phyloP scores from a whole-genome alignment of 2,329 filamentous ascomycete species.

The Trichoderma sp. region DNA sequence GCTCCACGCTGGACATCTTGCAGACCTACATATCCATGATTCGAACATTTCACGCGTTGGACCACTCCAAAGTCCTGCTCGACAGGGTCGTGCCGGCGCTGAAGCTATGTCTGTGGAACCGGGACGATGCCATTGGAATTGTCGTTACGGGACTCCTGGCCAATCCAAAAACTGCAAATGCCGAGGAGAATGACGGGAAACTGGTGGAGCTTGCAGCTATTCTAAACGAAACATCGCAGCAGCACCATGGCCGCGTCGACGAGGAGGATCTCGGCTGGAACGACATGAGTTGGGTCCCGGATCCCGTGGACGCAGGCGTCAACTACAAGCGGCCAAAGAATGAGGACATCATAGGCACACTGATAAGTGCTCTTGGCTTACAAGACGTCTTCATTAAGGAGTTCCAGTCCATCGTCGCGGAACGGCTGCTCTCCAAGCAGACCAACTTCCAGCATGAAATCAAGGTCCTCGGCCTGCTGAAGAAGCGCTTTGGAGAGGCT shows the following conservation, averaged over 20 bases:
- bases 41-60: constrained; percentile 72
- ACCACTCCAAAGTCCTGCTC: constrained; percentile 75
- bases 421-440: constrained; percentile 71
- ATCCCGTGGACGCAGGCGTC: constrained; percentile 88
- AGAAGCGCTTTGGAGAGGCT: constrained; percentile 82
- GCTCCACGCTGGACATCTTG: constrained; percentile 74
- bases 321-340: constrained; percentile 89
- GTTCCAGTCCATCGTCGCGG: constrained; percentile 85
- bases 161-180: constrained; percentile 57
- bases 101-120: constrained; percentile 73
- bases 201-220: constrained; percentile 69
- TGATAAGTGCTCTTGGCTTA: constrained; percentile 84
- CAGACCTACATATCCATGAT: constrained; percentile 80
- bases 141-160: constrained; percentile 75
- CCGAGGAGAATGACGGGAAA: constrained; percentile 50
- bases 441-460: constrained; percentile 75
- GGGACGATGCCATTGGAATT: constrained; percentile 76
- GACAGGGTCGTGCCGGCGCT: constrained; percentile 73
- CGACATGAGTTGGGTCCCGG: constrained; percentile 90
- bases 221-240: constrained; percentile 62
- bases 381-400: constrained; percentile 94
- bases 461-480: constrained; percentile 82
- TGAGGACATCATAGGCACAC: constrained; percentile 87
- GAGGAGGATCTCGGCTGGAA: constrained; percentile 82
- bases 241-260: constrained; percentile 55